Percentiles rank a stretch among this genome's conserved stretches.
Conservation (phyloP, 106 monocot genomes). For the Dioscorea alata region DNA sequence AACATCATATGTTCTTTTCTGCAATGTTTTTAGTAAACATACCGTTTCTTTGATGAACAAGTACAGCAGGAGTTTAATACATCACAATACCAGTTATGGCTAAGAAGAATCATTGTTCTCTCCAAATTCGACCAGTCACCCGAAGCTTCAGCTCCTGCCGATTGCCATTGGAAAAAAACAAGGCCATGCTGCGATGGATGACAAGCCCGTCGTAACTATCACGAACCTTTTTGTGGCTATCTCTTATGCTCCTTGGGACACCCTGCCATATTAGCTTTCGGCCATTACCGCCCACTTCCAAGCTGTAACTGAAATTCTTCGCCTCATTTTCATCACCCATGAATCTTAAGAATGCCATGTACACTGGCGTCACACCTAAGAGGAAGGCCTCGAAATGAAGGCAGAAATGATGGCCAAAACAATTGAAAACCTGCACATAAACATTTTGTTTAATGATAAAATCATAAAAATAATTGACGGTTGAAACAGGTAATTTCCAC, state of each 20-base stretch:
- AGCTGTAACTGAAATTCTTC: constrained; percentile 20
- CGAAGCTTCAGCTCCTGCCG: constrained; percentile 26
- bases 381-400: constrained; percentile 18
- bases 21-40: too few relatives aligned
- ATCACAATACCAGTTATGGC: too few relatives aligned
- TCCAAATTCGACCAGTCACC: constrained; percentile 16
- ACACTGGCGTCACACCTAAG: constrained; percentile 9
- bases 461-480: too few relatives aligned
- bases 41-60: too few relatives aligned
- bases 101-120: constrained; percentile 5
- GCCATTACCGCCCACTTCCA: constrained; percentile 20
- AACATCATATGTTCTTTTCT: too few relatives aligned
- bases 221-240: constrained; percentile 34
- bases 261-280: constrained; percentile 25
- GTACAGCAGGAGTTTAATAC: too few relatives aligned
- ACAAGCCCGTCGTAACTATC: constrained; percentile 25
- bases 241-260: constrained; percentile 25
- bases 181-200: constrained; percentile 25
- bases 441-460: background rate
- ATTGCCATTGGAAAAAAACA: constrained; percentile 10
- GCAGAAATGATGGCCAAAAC: constrained; percentile 29
- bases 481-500: too few relatives aligned
- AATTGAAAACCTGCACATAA: constrained; percentile 21
- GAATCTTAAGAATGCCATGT: constrained; percentile 16
- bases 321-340: constrained; percentile 24